A percentile compares a stretch with the other conserved stretches of the same genome.
Evolutionary conservation across 106 monocot genomes (phyloP).

Genomic region (Phalaenopsis aphrodite): DNA sequence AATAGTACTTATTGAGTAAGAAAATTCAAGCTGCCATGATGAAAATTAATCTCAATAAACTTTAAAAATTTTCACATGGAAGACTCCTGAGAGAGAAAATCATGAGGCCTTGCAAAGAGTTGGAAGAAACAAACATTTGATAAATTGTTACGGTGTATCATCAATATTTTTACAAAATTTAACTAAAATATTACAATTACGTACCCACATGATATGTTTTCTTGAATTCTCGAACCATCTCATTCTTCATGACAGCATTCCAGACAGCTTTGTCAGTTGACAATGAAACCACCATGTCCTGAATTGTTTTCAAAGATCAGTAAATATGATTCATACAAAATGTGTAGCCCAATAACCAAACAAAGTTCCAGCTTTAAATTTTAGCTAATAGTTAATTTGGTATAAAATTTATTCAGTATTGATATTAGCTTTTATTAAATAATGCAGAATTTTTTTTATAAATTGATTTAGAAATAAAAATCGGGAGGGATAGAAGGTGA

Average conservation of each 20-base stretch:
- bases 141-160: neutral
- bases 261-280: slow-evolving; percentile 61
- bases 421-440: no score
- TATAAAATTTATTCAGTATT: no score
- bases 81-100: no score
- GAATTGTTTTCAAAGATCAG: slow-evolving; percentile 2
- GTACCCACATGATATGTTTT: slow-evolving; percentile 36
- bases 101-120: neutral
- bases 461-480: no score
- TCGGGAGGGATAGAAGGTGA: no score
- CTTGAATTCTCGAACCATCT: slow-evolving; percentile 49
- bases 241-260: slow-evolving; percentile 71
- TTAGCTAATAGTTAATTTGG: neutral
- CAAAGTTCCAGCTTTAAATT: neutral
- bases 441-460: no score
- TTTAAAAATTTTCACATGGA: no score
- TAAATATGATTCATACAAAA: neutral
- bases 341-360: neutral
- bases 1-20: no score
- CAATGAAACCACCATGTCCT: slow-evolving; percentile 49
- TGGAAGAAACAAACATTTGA: neutral
- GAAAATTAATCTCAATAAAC: no score
- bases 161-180: neutral
- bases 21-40: no score
- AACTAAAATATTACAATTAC: slow-evolving; percentile 1